Evolutionary conservation across 495 filamentous ascomycete species (phyloP).

Genomic region (Neurospora sp.): DNA sequence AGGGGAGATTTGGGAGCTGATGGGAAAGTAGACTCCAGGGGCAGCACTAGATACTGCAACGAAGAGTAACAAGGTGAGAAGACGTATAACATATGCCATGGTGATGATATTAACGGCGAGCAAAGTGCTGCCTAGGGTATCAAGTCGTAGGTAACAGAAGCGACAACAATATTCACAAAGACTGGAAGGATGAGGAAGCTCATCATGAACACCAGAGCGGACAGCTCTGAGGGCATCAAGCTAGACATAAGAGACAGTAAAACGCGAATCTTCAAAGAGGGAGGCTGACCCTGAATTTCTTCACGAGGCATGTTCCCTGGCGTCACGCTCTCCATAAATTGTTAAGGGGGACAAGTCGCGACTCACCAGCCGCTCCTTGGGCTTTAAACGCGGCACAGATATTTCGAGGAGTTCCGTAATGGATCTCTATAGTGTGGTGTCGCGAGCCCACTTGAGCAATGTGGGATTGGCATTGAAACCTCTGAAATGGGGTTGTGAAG

Average conservation of each 20-base stretch:
- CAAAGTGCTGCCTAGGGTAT: background rate
- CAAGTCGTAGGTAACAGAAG: background rate
- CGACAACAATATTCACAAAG: background rate
- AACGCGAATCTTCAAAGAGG: background rate
- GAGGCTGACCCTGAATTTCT: background rate
- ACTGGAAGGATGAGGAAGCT: background rate
- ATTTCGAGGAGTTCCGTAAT: background rate
- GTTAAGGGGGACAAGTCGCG: background rate
- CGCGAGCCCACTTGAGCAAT: background rate
- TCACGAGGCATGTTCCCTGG: background rate
- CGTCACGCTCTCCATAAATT: background rate
- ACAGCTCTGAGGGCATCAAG: background rate
- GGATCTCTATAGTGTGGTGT: background rate
- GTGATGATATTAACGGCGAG: background rate
- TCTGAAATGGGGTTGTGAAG: background rate
- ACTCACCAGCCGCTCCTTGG: background rate
- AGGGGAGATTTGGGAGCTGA: conserved; percentile 70
- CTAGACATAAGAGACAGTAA: background rate
- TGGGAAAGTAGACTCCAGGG: conserved; percentile 50
- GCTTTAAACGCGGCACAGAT: background rate
- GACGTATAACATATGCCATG: conserved; percentile 10
- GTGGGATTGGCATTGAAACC: background rate
- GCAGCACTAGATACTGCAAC: conserved; percentile 26
- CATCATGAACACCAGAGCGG: background rate
- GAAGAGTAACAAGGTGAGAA: conserved; percentile 11